Conservation (phyloP, 1,284 basidiomycete species). For the Ceratobasidium theobromae region DNA sequence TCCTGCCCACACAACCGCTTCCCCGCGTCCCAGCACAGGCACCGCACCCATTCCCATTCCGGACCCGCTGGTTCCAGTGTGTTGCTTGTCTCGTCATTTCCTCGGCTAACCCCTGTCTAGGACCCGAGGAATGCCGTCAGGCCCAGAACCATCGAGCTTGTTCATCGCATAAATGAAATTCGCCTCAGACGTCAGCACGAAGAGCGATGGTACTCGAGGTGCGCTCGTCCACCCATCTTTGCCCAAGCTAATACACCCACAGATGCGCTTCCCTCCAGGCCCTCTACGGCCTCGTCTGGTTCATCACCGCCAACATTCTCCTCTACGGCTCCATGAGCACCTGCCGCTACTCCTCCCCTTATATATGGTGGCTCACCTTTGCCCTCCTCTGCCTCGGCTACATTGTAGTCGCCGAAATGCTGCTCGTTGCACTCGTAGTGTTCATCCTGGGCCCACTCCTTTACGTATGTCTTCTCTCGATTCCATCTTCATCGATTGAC, state of each 20-base stretch:
- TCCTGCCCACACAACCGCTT: too few species aligned
- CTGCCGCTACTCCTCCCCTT: constrained; percentile 68
- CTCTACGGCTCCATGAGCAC: constrained; percentile 69
- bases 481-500: constrained; percentile 52
- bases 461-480: constrained; percentile 55
- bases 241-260: neutral
- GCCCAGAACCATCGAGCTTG: constrained; percentile 1
- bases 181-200: neutral
- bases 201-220: constrained; percentile 30
- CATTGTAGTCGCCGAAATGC: constrained; percentile 68
- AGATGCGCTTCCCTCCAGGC: constrained; percentile 53
- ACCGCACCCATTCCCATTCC: too few species aligned
- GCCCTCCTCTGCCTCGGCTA: constrained; percentile 77
- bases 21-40: too few species aligned
- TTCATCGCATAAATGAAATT: neutral
- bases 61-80: too few species aligned
- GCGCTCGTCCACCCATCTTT: neutral
- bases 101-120: too few species aligned
- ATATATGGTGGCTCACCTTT: constrained; percentile 81
- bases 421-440: constrained; percentile 68
- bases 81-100: too few species aligned
- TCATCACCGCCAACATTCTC: constrained; percentile 72
- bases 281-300: constrained; percentile 72
- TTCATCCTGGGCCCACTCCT: constrained; percentile 74
- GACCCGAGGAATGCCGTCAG: neutral